Conservation (phyloP, 441 rosid genomes). For the Mallotus repandus region DNA sequence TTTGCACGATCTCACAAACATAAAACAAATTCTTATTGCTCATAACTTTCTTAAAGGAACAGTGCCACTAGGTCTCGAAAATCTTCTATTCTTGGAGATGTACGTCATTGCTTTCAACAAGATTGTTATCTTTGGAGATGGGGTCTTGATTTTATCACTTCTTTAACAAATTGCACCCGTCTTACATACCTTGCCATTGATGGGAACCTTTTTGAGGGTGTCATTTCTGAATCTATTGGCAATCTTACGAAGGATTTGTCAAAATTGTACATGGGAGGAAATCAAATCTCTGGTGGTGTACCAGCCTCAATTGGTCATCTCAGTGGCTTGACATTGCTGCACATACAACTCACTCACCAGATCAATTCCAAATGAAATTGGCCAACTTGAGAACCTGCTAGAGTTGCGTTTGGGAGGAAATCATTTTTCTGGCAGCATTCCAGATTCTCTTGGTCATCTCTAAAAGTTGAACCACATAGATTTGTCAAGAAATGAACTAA, state of each 20-base stretch:
- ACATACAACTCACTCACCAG: conserved; percentile 41
- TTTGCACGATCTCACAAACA: conserved; percentile 49
- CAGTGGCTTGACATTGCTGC: conserved; percentile 36
- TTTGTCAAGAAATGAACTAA: conserved; percentile 41
- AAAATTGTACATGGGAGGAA: conserved; percentile 43
- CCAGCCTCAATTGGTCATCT: conserved; percentile 34
- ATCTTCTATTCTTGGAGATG: conserved; percentile 42
- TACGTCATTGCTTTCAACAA: conserved; percentile 42
- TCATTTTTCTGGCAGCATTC: conserved; percentile 39
- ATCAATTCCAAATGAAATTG: conserved; percentile 41
- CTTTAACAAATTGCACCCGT: conserved; percentile 39
- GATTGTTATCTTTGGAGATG: conserved; percentile 27
- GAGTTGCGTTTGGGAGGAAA: conserved; percentile 39
- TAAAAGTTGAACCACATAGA: conserved; percentile 35
- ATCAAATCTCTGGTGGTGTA: conserved; percentile 25
- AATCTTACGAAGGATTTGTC: conserved; percentile 36
- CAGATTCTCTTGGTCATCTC: conserved; percentile 38
- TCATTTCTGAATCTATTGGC: conserved; percentile 41
- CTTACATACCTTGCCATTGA: conserved; percentile 24
- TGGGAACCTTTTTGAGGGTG: too few species aligned
- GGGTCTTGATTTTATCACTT: conserved; percentile 37
- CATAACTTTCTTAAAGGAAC: conserved; percentile 42
- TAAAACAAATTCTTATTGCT: conserved; percentile 38
- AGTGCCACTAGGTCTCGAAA: conserved; percentile 39
- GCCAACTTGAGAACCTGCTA: conserved; percentile 36